Conservation (phyloP, 495 filamentous ascomycete genomes). For the Lasiosphaeris hirsuta region DNA sequence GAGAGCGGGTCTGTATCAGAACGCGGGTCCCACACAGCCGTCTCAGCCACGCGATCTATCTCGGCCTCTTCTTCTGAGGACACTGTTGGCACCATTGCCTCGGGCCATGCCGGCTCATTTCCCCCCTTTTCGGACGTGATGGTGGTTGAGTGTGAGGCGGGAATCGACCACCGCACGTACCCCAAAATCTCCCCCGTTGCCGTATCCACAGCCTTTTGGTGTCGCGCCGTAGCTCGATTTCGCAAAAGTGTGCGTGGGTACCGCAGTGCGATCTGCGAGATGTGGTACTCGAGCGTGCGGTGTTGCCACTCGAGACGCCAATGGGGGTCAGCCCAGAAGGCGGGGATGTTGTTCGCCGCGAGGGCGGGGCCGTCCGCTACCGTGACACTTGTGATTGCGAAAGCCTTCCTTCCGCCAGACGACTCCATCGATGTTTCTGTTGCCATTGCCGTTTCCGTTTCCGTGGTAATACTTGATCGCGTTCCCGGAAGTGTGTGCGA, state of each 20-base stretch:
- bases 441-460: too few relatives aligned
- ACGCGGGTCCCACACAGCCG: constrained; percentile 11
- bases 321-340: constrained; percentile 30
- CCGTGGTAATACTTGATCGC: too few relatives aligned
- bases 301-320: constrained; percentile 28
- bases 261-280: constrained; percentile 21
- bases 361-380: constrained; percentile 25
- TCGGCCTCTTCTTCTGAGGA: constrained; percentile 17
- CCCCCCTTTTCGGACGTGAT: background rate
- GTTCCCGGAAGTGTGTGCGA: too few relatives aligned
- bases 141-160: constrained; percentile 1
- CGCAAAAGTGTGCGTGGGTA: constrained; percentile 21
- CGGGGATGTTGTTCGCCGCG: constrained; percentile 25
- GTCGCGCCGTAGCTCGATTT: constrained; percentile 20
- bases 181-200: constrained; percentile 25
- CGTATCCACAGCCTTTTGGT: constrained; percentile 32
- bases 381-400: constrained; percentile 7
- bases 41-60: constrained; percentile 19
- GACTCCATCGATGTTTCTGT: too few relatives aligned
- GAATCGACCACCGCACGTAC: constrained; percentile 31
- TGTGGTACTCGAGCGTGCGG: constrained; percentile 22
- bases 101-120: constrained; percentile 2
- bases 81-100: constrained; percentile 14
- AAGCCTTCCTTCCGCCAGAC: background rate
- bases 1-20: constrained; percentile 2